Evolutionary conservation across 805 yeast species (phyloP), one percentile per base, ranked within the genome.

Genomic region (Hagleromyces aurorensis): DNA sequence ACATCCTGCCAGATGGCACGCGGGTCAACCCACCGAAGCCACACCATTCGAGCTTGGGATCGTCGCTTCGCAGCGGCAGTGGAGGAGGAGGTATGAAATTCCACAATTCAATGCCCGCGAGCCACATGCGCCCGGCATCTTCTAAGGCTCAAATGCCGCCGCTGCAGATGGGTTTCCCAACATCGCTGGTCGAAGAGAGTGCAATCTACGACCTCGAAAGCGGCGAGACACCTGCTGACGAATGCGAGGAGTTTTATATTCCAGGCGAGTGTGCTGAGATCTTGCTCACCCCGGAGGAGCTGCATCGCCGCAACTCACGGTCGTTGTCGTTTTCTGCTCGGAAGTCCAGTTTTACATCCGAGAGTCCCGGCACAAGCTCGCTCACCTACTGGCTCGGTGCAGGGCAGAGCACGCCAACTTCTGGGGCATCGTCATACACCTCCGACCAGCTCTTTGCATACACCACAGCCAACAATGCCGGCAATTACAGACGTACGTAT

Each of bases 1-100:
- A 89, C 59, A 69, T 82, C 34, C 59, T 82, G 22, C 93, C 95
- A 0, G 94, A 87, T 47, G 95, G 96, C 1, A 70, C 85, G n/a
- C 64, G 83, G 24, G 78, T 82, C 12, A 82, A 81, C 48, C 70
- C 72, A 16, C 29, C 33, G 22, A 23, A 21, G 28, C 33, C 27
- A 30, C 23, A 18, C 25, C 7, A 17, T n/a, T n/a, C n/a, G n/a
- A n/a, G n/a, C n/a, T n/a, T n/a, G n/a, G n/a, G n/a, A n/a, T n/a
- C n/a, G n/a, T n/a, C n/a, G n/a, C n/a, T n/a, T n/a, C n/a, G n/a
- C n/a, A n/a, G n/a, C n/a, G n/a, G n/a, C n/a, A n/a, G n/a, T n/a
- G n/a, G n/a, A n/a, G n/a, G n/a, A n/a, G n/a, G n/a, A n/a, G n/a
- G n/a, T n/a, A n/a, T n/a, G n/a, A n/a, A n/a, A n/a, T n/a, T n/a